A percentile compares a stretch with the other conserved stretches of the same genome.
Conservation (phyloP, 2,329 filamentous ascomycete genomes). For the Diaporthe sp. region DNA sequence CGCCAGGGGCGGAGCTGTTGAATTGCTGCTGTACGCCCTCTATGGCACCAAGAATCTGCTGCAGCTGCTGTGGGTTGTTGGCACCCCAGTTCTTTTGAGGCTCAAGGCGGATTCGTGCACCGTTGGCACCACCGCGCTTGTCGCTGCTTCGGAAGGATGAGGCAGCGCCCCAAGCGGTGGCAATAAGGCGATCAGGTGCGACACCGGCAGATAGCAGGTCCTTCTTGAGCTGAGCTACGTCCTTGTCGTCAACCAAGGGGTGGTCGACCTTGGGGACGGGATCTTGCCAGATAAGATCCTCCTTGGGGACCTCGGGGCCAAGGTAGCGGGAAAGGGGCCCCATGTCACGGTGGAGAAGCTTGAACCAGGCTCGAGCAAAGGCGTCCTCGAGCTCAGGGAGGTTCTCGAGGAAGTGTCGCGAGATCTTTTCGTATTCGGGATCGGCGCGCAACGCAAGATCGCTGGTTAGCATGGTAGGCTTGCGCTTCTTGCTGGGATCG, state of each 20-base stretch:
- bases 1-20: conserved; percentile 68
- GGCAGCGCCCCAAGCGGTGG: conserved; percentile 77
- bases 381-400: conserved; percentile 77
- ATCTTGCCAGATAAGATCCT: conserved; percentile 82
- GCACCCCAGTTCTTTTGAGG: conserved; percentile 81
- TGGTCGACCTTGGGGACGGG: conserved; percentile 74
- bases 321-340: conserved; percentile 79
- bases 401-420: conserved; percentile 77
- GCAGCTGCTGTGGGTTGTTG: conserved; percentile 79
- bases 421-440: conserved; percentile 81
- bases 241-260: conserved; percentile 71
- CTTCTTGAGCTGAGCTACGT: conserved; percentile 77
- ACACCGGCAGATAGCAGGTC: conserved; percentile 76
- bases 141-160: conserved; percentile 82
- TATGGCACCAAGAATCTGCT: conserved; percentile 72
- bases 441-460: conserved; percentile 82
- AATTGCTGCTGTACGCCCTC: conserved; percentile 77
- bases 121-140: conserved; percentile 88
- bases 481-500: conserved; percentile 79
- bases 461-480: conserved; percentile 82
- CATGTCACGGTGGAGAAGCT: conserved; percentile 85
- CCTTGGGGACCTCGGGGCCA: conserved; percentile 80
- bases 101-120: conserved; percentile 80
- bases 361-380: conserved; percentile 85
- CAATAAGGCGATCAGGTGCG: conserved; percentile 72